Evolutionary conservation across 2,329 filamentous ascomycete species (phyloP), one percentile per base, ranked within the genome.

Genomic region (Diaporthe citrichinensis): DNA sequence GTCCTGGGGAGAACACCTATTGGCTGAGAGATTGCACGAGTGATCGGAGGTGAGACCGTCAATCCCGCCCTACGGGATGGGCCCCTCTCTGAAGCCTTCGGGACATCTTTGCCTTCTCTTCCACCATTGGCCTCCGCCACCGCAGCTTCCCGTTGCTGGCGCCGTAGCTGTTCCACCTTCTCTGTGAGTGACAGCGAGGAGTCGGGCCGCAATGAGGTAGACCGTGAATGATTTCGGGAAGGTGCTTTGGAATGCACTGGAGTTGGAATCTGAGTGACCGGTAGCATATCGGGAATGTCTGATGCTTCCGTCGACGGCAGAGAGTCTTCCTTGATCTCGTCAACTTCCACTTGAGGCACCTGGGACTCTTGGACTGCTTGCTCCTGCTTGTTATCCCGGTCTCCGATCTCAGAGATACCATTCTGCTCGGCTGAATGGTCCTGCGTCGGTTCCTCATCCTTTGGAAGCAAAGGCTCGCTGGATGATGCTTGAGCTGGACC

Each of bases 11-110:
- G 76, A 17, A 85, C 83, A 25, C 87, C 85, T 5, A 83, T 82
- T 12, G 90, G 89, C 73, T 90, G 89, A 1, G 90, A 89, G n/a
- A 86, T 83, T 2, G 90, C 85, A 65, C 90, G 87, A 62, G 88
- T 81, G 79, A 91, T 87, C 4, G 90, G 89, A 46, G 90, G 89
- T 15, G 89, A 89, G 25, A 86, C 82, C 57, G 81, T 85, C 72
- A 84, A 80, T 46, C 87, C 87, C 39, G 85, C 81, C 78, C 86
- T 89, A 77, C 90, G 86, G 41, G 86, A 82, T 44, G 85, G 76
- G 9, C 80, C 80, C n/a, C 84, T 84, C 15, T 88, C 86, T 3
- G 79, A 73, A 14, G 49, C 53, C 53, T 71, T 76, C 2, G 65
- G 17, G 12, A 36, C 31, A 17, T 77, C 76, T 39, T 57, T 79